Base-by-base conservation (phyloP, 2,329 filamentous ascomycete genomes). In the Cladosporium sp. region DNA sequence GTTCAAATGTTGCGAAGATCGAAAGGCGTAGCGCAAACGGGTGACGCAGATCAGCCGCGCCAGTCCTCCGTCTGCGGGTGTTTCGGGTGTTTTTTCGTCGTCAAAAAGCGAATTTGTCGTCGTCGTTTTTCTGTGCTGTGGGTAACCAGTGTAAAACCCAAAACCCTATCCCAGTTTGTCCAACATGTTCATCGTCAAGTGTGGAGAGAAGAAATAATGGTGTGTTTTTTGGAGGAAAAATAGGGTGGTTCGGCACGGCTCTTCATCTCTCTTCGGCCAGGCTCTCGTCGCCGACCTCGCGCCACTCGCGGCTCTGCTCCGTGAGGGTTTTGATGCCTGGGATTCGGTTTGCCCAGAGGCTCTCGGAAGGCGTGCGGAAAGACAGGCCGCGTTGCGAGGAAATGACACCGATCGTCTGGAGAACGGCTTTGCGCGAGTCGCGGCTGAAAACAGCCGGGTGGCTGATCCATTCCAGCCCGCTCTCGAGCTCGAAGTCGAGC, bases 361-460 rank as follows among this genome's bases (percentile, higher is more conserved):
- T 87, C 81, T 99, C 95, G 6, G 94, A 90, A 0, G 92, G 88
- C 2, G 93, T 95, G 61, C 94, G 88, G 85, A 94, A 97, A 0
- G 95, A 98, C 76, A 94, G 97, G 12, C 91, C 93, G 56, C 95
- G 87, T 79, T 99, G 95, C 7, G 91, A 96, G 74, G 91, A 95
- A 72, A 99, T 97, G 68, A 98, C 93, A 7, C 95, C 94, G 70
- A 99, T 98, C 18, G 93, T 92, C 78, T 99, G 95, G 28, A 99
- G 84, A 2, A 99, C 93, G 5, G 94, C 92, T 81, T 99, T 99
- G 73, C 95, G 89, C 66, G 91, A 95, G 77, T 99, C 95, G 44
- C 95, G 88, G 10, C 91, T 90, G 76, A 99, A 99, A 2, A 98
- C 92, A 1, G 93, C 93, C 1, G 95, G 95, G 74, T 99, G 95